A percentile compares a stretch with the other conserved stretches of the same genome.
These are phyloP conservation scores for Colletotrichum tabaci DNA, from an alignment of 2,329 filamentous ascomycete species.

Conservation along the genomic window DNA sequence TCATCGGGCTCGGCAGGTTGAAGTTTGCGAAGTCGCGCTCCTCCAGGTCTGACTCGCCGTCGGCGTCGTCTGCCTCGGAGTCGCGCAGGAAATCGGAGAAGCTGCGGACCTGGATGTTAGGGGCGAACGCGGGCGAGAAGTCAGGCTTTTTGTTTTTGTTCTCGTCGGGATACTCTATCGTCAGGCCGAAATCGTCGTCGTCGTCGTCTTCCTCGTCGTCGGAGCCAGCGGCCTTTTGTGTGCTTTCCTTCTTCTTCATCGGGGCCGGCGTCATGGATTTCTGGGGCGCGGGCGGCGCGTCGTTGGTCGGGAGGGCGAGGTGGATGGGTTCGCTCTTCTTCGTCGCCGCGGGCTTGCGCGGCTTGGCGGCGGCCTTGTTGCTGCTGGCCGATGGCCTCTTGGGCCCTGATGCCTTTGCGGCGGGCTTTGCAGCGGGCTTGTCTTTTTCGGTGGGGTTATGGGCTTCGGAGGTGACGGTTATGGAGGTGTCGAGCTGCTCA, in stretches of 20 bases:
- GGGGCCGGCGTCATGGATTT: conserved; percentile 25
- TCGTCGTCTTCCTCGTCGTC: conserved; percentile 69
- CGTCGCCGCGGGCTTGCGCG: conserved; percentile 49
- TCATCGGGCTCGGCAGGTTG: conserved; percentile 69
- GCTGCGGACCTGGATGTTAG: conserved; percentile 54
- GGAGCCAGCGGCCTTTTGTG: conserved; percentile 55
- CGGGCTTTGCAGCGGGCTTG: conserved; percentile 44
- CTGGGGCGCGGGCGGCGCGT: conserved; percentile 42
- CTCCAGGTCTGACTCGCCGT: conserved; percentile 64
- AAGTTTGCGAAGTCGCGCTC: conserved; percentile 59
- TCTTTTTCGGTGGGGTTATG: conserved; percentile 44
- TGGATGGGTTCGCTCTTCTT: conserved; percentile 57
- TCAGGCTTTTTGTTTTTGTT: conserved; percentile 52
- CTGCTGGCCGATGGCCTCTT: conserved; percentile 47
- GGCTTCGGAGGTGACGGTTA: conserved; percentile 46
- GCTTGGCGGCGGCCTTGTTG: conserved; percentile 45
- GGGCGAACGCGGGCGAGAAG: conserved; percentile 64
- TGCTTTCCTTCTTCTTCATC: conserved; percentile 49
- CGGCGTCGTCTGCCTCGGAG: conserved; percentile 62
- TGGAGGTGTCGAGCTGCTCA: conserved; percentile 70
- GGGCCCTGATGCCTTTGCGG: conserved; percentile 40
- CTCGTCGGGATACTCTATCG: conserved; percentile 72
- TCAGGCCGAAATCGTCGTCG: conserved; percentile 70
- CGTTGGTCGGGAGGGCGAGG: conserved; percentile 54
- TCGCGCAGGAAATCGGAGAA: conserved; percentile 69